These are phyloP conservation scores for Dinochytrium kinnereticum DNA, from an alignment of 371 early-diverging fungal species.

Conservation along the genomic window DNA sequence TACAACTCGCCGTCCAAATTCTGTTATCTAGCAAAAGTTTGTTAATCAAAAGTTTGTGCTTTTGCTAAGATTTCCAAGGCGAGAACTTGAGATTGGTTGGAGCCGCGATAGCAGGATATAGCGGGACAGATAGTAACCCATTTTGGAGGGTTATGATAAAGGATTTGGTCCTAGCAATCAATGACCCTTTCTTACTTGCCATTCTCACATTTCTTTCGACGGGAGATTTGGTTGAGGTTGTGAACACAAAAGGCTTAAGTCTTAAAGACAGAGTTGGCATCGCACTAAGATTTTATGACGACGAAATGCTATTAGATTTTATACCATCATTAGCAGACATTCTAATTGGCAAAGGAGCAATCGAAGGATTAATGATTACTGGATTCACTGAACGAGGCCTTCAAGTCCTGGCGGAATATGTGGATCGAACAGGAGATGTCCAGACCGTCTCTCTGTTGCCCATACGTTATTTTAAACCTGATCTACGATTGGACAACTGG, in stretches of 20 bases:
- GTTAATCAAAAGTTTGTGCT: background rate
- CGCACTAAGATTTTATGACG: constrained; percentile 75
- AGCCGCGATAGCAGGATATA: constrained; percentile 71
- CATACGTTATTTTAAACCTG: constrained; percentile 57
- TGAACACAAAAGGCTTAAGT: constrained; percentile 64
- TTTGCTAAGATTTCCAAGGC: constrained; percentile 49
- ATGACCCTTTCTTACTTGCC: constrained; percentile 74
- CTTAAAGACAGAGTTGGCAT: constrained; percentile 77
- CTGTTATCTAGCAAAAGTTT: constrained; percentile 67
- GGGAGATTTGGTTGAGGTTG: constrained; percentile 69
- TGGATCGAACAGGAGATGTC: constrained; percentile 87
- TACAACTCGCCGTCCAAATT: constrained; percentile 74
- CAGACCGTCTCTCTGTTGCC: constrained; percentile 81
- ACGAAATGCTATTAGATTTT: constrained; percentile 42
- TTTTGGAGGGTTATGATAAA: constrained; percentile 68
- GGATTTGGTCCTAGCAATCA: constrained; percentile 64
- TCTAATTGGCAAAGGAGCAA: constrained; percentile 64
- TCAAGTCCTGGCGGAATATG: constrained; percentile 70
- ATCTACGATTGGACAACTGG: constrained; percentile 77
- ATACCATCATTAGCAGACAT: constrained; percentile 25
- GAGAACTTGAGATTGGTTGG: constrained; percentile 79
- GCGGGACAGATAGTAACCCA: background rate
- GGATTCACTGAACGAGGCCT: constrained; percentile 63
- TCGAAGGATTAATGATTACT: constrained; percentile 78
- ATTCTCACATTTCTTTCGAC: constrained; percentile 81